Percentiles rank a stretch among this genome's conserved stretches.
Evolutionary conservation across 805 yeast species (phyloP).

Genomic region (Candida adriatica): DNA sequence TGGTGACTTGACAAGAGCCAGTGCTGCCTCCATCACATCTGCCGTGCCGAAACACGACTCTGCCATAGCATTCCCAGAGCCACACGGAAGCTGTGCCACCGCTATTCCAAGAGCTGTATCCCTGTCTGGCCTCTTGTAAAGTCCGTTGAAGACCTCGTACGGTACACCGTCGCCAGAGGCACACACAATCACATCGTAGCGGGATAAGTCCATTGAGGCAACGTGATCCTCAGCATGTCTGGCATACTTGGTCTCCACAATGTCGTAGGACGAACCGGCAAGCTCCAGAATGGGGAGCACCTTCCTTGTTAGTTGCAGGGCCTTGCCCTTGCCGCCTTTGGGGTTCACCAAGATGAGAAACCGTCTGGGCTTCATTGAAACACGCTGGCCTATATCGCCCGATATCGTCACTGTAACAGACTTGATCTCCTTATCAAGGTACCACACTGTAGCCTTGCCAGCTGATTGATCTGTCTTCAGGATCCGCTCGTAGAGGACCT

Average conservation of each 20-base stretch:
- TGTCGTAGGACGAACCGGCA: constrained; percentile 51
- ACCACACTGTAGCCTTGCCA: too few relatives aligned
- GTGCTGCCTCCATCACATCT: constrained; percentile 61
- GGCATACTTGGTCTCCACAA: constrained; percentile 53
- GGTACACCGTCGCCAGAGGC: constrained; percentile 98
- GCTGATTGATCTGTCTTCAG: too few relatives aligned
- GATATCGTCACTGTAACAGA: too few relatives aligned
- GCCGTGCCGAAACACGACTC: constrained; percentile 71
- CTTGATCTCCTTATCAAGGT: too few relatives aligned
- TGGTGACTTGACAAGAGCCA: constrained; percentile 64
- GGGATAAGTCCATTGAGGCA: constrained; percentile 40
- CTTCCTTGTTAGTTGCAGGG: constrained; percentile 39
- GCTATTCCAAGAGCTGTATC: constrained; percentile 58
- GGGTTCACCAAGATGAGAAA: constrained; percentile 79
- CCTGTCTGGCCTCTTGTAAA: constrained; percentile 61
- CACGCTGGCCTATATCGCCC: too few relatives aligned
- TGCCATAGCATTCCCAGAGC: constrained; percentile 92
- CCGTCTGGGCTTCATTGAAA: too few relatives aligned
- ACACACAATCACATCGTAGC: constrained; percentile 76
- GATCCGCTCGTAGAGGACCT: too few relatives aligned
- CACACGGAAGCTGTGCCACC: constrained; percentile 87
- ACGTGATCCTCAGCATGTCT: constrained; percentile 77
- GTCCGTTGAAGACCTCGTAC: constrained; percentile 88
- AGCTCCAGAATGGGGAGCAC: constrained; percentile 69
- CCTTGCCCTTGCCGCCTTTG: constrained; percentile 82